Evolutionary conservation across 352 stramenopile genomes (phyloP), one percentile per base, ranked within the genome.

Genomic region (Globisporangium sylvaticum): DNA sequence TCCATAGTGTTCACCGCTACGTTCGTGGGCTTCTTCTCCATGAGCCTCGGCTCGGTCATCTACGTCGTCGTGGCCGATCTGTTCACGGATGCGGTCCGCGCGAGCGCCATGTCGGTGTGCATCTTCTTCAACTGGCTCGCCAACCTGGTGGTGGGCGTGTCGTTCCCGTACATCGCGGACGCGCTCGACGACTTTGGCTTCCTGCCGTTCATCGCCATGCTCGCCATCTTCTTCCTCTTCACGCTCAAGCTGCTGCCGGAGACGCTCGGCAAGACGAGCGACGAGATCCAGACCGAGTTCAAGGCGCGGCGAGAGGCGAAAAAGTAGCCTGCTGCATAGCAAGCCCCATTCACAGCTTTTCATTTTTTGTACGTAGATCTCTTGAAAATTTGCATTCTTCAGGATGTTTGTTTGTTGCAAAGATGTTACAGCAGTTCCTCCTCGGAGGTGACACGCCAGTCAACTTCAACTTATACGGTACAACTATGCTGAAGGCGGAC

Each of bases 201-300:
- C 27, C 32, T 87, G 24, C 75, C 80, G 18, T 88, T 89, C 68
- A 74, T 90, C 59, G 66, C 65, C 5, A 79, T 70, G 14, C 70
- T 87, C 5, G 69, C 69, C 9, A 8, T 87, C 22, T 80, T 79
- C 60, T 77, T 76, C 60, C 1, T 74, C 53, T 89, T 83, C 66
- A 67, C 80, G 27, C 79, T 73, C 65, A 72, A 65, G 31, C 65
- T 72, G 53, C 60, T 89, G 59, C 84, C 84, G 3, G 81, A 92
- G 55, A 92, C 84, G 10, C 74, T 72, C 18, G 75, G 78, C 24
- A 88, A 88, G 58, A 88, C 77, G 12, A 81, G 62, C 44, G 71
- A 85, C 18, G 80, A 88, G 61, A 91, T 91, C 68, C 81, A 87
- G 61, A 65, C 48, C 5, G 70, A 71, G 37, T 88, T 88, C 31